Percentiles rank a stretch among this genome's conserved stretches.
These are phyloP conservation scores for Trypethelium eluteriae DNA, from an alignment of 495 filamentous ascomycete species.

Conservation along the genomic window DNA sequence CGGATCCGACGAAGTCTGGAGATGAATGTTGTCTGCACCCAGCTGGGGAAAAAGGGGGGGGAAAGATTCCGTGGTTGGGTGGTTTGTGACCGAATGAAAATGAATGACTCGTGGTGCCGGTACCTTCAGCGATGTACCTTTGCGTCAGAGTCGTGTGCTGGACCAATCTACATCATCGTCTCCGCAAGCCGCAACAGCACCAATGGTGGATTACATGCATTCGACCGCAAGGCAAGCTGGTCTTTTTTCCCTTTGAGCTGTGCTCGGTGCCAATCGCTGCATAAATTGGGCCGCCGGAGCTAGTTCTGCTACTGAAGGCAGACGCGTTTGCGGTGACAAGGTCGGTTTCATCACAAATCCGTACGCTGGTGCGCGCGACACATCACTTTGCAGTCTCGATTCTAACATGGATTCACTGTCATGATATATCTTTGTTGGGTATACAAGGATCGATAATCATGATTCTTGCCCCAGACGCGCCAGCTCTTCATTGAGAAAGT, in stretches of 20 bases:
- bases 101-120: constrained; percentile 10
- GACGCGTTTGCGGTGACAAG: not conserved
- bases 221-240: not conserved
- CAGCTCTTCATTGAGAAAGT: constrained; percentile 76
- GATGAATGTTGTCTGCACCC: not conserved
- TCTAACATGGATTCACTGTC: not conserved
- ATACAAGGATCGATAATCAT: not conserved
- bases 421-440: not conserved
- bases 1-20: not conserved
- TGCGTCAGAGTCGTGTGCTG: constrained; percentile 4
- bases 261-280: not conserved
- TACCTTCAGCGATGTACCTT: constrained; percentile 3
- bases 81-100: constrained; percentile 3
- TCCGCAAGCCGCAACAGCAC: not conserved
- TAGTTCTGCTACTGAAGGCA: not conserved
- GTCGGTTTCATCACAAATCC: not conserved
- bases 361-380: not conserved
- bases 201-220: not conserved
- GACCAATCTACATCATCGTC: not conserved
- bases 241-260: not conserved
- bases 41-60: not conserved
- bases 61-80: not conserved
- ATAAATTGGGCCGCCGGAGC: not conserved
- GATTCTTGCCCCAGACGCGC: constrained; percentile 64
- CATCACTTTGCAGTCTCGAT: constrained; percentile 9